phyloP scores from a whole-genome alignment of 441 rosid species.

The Theobroma grandiflorum region DNA sequence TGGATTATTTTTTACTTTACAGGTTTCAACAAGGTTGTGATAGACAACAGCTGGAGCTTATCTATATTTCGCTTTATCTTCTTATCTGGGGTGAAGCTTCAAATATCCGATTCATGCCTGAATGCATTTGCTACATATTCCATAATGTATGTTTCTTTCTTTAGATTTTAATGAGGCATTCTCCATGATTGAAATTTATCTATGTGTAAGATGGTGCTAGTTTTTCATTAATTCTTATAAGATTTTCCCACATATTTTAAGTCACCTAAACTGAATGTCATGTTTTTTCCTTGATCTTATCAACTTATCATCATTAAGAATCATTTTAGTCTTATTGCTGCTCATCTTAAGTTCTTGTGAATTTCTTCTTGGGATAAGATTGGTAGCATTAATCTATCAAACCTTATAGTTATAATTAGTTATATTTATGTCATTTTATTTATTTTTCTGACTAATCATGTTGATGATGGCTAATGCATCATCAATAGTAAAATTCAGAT shows the following conservation, averaged over 20 bases:
- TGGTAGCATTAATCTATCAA: neutral
- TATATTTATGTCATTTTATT: slow-evolving; percentile 5
- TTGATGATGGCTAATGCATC: slow-evolving; percentile 15
- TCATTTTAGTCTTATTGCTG: neutral
- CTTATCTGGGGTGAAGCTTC: slow-evolving; percentile 99
- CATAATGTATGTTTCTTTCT: slow-evolving; percentile 66
- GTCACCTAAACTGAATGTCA: neutral
- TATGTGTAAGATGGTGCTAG: neutral
- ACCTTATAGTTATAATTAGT: neutral
- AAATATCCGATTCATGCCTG: slow-evolving; percentile 98
- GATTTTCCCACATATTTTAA: neutral
- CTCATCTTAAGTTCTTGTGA: slow-evolving; percentile 12
- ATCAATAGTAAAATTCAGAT: neutral
- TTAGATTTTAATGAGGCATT: slow-evolving; percentile 18
- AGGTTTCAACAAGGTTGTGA: slow-evolving; percentile 63
- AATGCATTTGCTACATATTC: slow-evolving; percentile 97
- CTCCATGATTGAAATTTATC: slow-evolving; percentile 4
- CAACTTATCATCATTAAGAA: slow-evolving; percentile 10
- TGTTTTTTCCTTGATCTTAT: neutral
- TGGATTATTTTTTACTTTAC: slow-evolving; percentile 44
- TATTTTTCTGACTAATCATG: neutral
- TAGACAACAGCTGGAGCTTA: slow-evolving; percentile 69
- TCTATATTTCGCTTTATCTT: slow-evolving; percentile 88
- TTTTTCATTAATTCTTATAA: neutral
- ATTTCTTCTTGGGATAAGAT: neutral